Evolutionary conservation across 139 green algal species (phyloP).

Genomic region (Medakamo hakoo): DNA sequence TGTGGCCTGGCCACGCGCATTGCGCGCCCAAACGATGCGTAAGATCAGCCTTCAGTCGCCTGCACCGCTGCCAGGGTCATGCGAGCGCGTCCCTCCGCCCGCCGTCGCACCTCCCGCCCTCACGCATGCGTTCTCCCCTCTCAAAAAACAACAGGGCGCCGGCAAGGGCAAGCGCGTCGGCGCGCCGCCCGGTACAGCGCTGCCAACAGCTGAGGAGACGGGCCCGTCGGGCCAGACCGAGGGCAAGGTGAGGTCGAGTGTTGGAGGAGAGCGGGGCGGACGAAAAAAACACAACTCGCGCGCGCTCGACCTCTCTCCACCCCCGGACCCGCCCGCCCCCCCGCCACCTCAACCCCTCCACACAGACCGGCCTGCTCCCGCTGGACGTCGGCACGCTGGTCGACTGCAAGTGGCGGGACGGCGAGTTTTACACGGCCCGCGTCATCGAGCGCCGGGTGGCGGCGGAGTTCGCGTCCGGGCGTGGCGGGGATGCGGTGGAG

Average conservation of each 20-base stretch:
- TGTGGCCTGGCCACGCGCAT: no score
- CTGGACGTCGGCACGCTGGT: conserved; percentile 64
- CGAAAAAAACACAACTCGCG: neutral
- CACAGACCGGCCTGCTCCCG: conserved; percentile 31
- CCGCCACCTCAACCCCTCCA: neutral
- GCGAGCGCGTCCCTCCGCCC: no score
- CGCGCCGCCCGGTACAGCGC: neutral
- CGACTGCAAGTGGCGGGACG: conserved; percentile 64
- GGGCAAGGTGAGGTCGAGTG: neutral
- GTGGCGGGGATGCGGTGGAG: no score
- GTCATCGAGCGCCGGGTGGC: conserved; percentile 67
- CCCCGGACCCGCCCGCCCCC: neutral
- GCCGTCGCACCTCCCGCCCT: no score
- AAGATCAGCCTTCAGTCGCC: no score
- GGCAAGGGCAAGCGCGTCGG: conserved; percentile 20
- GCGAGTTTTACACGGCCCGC: conserved; percentile 45
- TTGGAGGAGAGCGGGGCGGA: neutral
- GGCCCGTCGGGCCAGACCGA: neutral
- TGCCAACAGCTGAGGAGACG: neutral
- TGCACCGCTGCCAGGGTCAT: no score
- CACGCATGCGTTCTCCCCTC: neutral
- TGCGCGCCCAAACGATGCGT: no score
- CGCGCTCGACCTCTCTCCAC: neutral
- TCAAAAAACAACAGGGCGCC: conserved; percentile 10
- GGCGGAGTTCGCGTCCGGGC: conserved; percentile 3